Base-by-base conservation (phyloP, 2,329 filamentous ascomycete genomes). In the Clathrospora elynae region DNA sequence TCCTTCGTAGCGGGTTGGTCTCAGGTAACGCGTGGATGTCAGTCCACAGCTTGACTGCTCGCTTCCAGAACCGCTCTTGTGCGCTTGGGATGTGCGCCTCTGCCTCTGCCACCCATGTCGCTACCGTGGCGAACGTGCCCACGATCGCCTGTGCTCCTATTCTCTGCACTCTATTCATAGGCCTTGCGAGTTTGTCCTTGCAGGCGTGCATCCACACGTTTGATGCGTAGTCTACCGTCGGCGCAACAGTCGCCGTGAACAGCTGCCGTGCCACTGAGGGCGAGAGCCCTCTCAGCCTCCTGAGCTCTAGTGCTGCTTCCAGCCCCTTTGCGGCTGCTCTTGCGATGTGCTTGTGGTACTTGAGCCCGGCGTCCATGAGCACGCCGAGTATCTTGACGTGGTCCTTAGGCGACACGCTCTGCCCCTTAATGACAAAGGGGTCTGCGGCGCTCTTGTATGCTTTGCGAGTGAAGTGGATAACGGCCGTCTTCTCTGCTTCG, bases 391-490 rank as follows among this genome's bases (percentile, higher is more conserved):
- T 42, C 39, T 53, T 53, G 18, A 46, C 42, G 26, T 46, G 33
- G 28, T 46, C 36, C 19, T 42, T 49, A 13, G 42, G 42, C 23
- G 42, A 16, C 5, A 46, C 42, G 25, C 35, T 46, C 26, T 46
- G 35, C 10, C 39, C 43, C 25, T 44, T 44, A n/a, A 51, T 35
- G 6, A 36, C 20, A 13, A 35, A 23, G 32, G 32, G 32, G 6
- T 35, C 32, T 12, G 31, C 14, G 32, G 32, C 32, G 16, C 33
- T 24, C 24, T 38, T 43, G 16, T 34, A 33, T 25, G 33, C 13
- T 31, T 33, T 65, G 28, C 55, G 38, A 9, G 62, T 59, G 42
- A 70, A 68, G 55, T 68, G 49, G 51, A 68, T 66, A 23, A 66
- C 53, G 5, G 56, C 56, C 22, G 58, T 70, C 55, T 69, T 69